Conservation (phyloP, 441 rosid genomes). For the Gossypium davidsonii region DNA sequence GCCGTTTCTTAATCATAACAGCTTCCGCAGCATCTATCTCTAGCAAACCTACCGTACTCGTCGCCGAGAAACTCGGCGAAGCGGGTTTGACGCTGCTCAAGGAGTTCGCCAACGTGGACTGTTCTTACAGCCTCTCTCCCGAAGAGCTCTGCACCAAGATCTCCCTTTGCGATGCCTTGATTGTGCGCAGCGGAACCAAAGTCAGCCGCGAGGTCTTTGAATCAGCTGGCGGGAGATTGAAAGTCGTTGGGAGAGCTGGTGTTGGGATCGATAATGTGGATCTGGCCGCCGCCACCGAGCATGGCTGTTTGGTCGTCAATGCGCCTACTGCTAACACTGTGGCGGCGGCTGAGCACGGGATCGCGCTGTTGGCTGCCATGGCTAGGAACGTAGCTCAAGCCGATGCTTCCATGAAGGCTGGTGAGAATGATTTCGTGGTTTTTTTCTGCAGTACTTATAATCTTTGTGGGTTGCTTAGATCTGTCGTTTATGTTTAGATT, state of each 20-base stretch:
- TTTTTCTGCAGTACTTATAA: background rate
- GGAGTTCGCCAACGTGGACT: slow-evolving; percentile 63
- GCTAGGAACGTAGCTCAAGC: slow-evolving; percentile 91
- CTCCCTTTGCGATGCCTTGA: slow-evolving; percentile 76
- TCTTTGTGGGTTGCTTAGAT: background rate
- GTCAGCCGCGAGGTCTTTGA: slow-evolving; percentile 82
- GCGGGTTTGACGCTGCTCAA: slow-evolving; percentile 63
- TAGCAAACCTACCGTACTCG: slow-evolving; percentile 59
- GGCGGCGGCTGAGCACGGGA: slow-evolving; percentile 96
- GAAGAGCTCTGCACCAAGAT: slow-evolving; percentile 85
- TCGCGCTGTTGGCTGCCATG: slow-evolving; percentile 86
- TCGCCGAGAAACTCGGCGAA: slow-evolving; percentile 84
- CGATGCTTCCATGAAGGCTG: slow-evolving; percentile 84
- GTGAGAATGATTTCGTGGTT: slow-evolving; percentile 24
- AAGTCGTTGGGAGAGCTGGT: slow-evolving; percentile 94
- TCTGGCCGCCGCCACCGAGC: slow-evolving; percentile 91
- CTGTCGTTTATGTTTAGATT: background rate
- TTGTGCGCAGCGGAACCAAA: slow-evolving; percentile 88
- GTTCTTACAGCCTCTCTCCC: slow-evolving; percentile 63
- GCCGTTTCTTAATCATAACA: slow-evolving; percentile 30
- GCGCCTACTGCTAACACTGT: slow-evolving; percentile 95
- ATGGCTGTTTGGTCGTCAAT: slow-evolving; percentile 87
- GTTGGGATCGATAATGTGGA: slow-evolving; percentile 97
- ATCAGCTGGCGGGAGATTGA: slow-evolving; percentile 65
- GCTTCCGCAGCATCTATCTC: slow-evolving; percentile 29